Conservation (phyloP, 441 rosid genomes). For the Cnidoscolus chayamansa region DNA sequence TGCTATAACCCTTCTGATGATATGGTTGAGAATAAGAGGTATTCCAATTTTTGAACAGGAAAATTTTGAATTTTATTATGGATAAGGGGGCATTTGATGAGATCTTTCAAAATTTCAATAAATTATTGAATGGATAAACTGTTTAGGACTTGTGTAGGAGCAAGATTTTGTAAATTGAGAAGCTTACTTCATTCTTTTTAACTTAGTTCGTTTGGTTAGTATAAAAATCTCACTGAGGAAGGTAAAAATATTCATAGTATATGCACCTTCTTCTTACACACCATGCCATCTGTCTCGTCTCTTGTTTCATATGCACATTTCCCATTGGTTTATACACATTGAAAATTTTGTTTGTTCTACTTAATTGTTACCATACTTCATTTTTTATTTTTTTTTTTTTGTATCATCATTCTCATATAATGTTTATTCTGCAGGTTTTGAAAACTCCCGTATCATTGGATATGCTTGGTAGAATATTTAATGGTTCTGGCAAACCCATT, state of each 20-base stretch:
- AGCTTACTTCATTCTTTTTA: not conserved
- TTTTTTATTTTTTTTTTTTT: not conserved
- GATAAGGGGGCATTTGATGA: not conserved
- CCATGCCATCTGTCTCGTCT: too few relatives aligned
- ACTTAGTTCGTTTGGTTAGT: not conserved
- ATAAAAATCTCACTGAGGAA: not conserved
- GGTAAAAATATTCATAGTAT: not conserved
- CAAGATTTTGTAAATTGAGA: not conserved
- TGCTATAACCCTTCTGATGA: not conserved
- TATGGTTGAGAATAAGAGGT: not conserved
- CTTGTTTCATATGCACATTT: too few relatives aligned
- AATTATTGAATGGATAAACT: not conserved
- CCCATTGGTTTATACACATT: too few relatives aligned
- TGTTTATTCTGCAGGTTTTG: conserved; percentile 53
- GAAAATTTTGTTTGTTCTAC: too few relatives aligned
- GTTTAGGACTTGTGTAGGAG: not conserved
- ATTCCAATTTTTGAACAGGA: not conserved
- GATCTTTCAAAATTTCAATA: not conserved
- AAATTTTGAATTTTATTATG: not conserved
- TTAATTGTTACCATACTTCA: not conserved
- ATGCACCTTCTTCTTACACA: too few relatives aligned
- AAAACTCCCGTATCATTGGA: conserved; percentile 95
- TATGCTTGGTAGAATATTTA: conserved; percentile 99
- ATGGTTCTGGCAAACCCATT: conserved; percentile 98
- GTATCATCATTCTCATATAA: not conserved